Percentiles rank a stretch among this genome's conserved stretches.
Evolutionary conservation across 306 rosid species (phyloP).

Genomic region (Casuarina glauca): DNA sequence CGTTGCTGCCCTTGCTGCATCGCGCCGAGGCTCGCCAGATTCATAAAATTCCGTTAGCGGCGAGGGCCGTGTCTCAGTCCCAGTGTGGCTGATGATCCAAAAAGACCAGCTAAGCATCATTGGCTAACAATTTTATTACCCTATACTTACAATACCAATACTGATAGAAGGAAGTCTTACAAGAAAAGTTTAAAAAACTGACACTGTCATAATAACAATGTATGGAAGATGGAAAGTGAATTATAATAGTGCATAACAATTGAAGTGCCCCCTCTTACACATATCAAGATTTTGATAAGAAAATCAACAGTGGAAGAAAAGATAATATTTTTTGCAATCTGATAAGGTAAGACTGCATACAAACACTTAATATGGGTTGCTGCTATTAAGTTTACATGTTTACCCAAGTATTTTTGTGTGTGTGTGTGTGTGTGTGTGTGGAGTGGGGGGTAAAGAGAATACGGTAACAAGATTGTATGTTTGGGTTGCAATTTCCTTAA

Average conservation of each 20-base stretch:
- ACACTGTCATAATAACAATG: constrained; percentile 72
- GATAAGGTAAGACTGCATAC: neutral
- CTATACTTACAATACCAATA: neutral
- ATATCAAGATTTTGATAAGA: neutral
- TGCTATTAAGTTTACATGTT: neutral
- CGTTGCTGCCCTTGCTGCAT: too few relatives aligned
- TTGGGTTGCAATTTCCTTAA: too few relatives aligned
- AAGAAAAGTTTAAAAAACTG: constrained; percentile 38
- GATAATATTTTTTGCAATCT: neutral
- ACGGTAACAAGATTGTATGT: too few relatives aligned
- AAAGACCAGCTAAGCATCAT: too few relatives aligned
- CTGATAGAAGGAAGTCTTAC: neutral
- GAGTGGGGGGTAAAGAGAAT: too few relatives aligned
- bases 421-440: neutral
- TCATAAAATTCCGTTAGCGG: too few relatives aligned
- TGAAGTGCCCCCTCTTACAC: constrained; percentile 78
- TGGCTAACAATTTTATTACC: neutral
- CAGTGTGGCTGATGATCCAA: too few relatives aligned
- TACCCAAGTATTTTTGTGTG: neutral
- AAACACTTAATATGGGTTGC: too few relatives aligned
- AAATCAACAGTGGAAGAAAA: neutral
- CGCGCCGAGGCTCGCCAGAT: too few relatives aligned
- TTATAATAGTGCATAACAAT: constrained; percentile 53
- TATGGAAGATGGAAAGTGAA: constrained; percentile 62
- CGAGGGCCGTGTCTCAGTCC: too few relatives aligned